These are phyloP conservation scores for Trypanosoma lewisi DNA, from an alignment of 208 protist genomes.

Conservation along the genomic window DNA sequence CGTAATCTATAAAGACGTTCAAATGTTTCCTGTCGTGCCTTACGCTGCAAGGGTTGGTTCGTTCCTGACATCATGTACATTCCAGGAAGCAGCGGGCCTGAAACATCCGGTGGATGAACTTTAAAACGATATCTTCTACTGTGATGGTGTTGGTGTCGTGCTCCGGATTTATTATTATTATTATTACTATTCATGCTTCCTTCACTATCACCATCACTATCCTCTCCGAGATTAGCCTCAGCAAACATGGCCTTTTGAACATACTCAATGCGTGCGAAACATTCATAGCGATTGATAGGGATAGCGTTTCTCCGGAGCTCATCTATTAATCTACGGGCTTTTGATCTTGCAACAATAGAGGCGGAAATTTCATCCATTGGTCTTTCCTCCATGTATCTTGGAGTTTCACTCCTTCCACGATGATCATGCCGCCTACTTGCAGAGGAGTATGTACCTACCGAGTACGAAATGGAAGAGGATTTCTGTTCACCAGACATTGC, in stretches of 20 bases:
- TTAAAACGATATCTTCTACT: background rate
- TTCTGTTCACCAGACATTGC: background rate
- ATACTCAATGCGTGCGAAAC: constrained; percentile 26
- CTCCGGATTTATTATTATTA: background rate
- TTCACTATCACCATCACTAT: constrained; percentile 7
- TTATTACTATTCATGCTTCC: background rate
- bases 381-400: constrained; percentile 36
- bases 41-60: background rate
- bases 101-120: constrained; percentile 5
- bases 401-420: background rate
- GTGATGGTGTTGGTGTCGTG: background rate
- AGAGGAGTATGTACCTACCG: background rate
- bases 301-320: constrained; percentile 56
- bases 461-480: background rate
- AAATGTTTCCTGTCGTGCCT: constrained; percentile 21
- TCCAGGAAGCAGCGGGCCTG: constrained; percentile 16
- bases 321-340: constrained; percentile 66
- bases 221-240: constrained; percentile 13
- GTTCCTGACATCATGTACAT: constrained; percentile 24
- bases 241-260: constrained; percentile 15
- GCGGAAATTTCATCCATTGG: constrained; percentile 64
- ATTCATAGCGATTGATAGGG: constrained; percentile 73
- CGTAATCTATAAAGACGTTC: constrained; percentile 18
- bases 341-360: constrained; percentile 65
- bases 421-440: background rate